Percentiles rank a stretch among this genome's conserved stretches.
These are phyloP conservation scores for Aspergillus incahuasiensis DNA, from an alignment of 495 filamentous ascomycete species.

Conservation along the genomic window DNA sequence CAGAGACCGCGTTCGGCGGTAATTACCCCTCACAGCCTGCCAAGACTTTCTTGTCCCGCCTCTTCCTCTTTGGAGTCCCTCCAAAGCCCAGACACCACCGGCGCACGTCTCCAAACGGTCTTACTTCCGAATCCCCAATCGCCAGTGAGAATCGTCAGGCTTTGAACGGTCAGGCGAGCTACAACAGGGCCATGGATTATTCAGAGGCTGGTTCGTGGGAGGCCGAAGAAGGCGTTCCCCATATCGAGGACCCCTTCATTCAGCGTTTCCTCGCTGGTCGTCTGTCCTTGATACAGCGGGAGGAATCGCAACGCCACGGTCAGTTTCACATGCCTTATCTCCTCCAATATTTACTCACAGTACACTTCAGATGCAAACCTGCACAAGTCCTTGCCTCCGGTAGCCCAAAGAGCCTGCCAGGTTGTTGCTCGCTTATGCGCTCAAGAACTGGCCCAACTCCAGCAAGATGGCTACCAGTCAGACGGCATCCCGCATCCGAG, in stretches of 20 bases:
- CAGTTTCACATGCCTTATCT: conserved; percentile 16
- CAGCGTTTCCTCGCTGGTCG: conserved; percentile 73
- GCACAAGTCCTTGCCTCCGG: conserved; percentile 63
- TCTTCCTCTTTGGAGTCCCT: not conserved
- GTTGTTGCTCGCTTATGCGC: conserved; percentile 76
- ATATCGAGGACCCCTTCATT: conserved; percentile 65
- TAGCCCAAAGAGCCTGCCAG: conserved; percentile 66
- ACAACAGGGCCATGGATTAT: conserved; percentile 15
- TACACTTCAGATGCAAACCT: conserved; percentile 31
- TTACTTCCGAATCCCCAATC: not conserved
- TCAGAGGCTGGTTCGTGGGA: conserved; percentile 39
- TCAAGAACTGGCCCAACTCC: conserved; percentile 58
- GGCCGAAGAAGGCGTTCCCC: conserved; percentile 46
- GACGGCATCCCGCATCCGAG: conserved; percentile 65
- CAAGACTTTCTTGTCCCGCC: not conserved
- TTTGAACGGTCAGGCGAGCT: not conserved
- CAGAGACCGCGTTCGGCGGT: not conserved
- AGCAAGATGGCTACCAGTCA: conserved; percentile 49
- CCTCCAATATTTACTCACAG: not conserved
- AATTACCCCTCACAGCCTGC: conserved; percentile 1
- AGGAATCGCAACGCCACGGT: conserved; percentile 81
- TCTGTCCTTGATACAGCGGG: conserved; percentile 70
- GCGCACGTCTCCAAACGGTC: not conserved
- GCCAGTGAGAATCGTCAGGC: not conserved
- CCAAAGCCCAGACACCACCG: not conserved